Evolutionary conservation across 1,284 basidiomycete genomes (phyloP).

Genomic region (Leccinum griseonigrum): DNA sequence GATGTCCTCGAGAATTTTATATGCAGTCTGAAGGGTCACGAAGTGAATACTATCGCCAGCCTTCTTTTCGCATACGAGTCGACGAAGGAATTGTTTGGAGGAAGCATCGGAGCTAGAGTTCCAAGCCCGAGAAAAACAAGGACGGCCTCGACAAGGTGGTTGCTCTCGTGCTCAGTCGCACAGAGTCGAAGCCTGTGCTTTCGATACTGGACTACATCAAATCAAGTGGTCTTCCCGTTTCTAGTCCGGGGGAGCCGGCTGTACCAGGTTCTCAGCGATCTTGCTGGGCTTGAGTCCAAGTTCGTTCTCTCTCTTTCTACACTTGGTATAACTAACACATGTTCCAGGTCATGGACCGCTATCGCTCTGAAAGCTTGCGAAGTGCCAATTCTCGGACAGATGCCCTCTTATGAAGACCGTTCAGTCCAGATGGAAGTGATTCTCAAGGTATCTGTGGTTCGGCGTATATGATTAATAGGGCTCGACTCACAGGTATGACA

Average conservation of each 20-base stretch:
- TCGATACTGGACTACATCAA: slow-evolving; percentile 89
- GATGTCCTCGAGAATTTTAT: slow-evolving; percentile 83
- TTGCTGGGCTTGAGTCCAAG: slow-evolving; percentile 88
- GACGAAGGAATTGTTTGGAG: slow-evolving; percentile 91
- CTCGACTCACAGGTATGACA: slow-evolving; percentile 53
- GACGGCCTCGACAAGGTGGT: slow-evolving; percentile 91
- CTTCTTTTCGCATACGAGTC: slow-evolving; percentile 76
- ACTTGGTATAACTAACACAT: slow-evolving; percentile 5
- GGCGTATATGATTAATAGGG: slow-evolving; percentile 86
- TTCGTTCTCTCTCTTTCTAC: slow-evolving; percentile 35
- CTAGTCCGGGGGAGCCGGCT: slow-evolving; percentile 67
- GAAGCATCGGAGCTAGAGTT: slow-evolving; percentile 91
- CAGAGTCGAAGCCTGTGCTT: slow-evolving; percentile 88
- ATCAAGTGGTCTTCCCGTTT: slow-evolving; percentile 68
- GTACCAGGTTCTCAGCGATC: slow-evolving; percentile 31
- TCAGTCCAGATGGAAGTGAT: slow-evolving; percentile 93
- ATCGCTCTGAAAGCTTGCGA: slow-evolving; percentile 97
- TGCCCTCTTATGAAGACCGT: slow-evolving; percentile 97
- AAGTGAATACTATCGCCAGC: slow-evolving; percentile 71
- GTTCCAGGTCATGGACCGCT: slow-evolving; percentile 71
- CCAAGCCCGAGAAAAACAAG: slow-evolving; percentile 87
- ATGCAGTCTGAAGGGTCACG: slow-evolving; percentile 85
- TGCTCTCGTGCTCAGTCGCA: slow-evolving; percentile 88
- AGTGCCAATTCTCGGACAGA: slow-evolving; percentile 92
- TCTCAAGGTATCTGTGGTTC: slow-evolving; percentile 86